Base-by-base conservation (phyloP, 495 filamentous ascomycete genomes). In the Xylaria bambusicola region DNA sequence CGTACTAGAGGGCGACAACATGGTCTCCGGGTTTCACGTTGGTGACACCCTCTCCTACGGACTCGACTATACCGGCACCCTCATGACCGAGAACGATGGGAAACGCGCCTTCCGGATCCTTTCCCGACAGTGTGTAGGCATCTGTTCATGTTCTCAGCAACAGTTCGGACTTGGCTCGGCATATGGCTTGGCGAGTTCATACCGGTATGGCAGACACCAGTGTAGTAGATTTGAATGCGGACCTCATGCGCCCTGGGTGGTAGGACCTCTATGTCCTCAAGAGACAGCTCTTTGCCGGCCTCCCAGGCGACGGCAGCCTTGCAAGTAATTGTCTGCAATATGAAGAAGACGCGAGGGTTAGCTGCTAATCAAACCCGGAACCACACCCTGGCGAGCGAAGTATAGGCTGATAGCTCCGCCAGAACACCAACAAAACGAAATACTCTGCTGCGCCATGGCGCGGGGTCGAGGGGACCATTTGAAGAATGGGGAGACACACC, bases 141-240 rank as follows among this genome's bases (percentile, higher is more conserved):
- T 98, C 94, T 92, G 58, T 50, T 57, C 65, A 64, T 38, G 52
- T 46, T 53, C 26, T 49, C 45, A 63, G 61, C 53, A 58, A 45
- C 31, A 21, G 24, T 41, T 68, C 65, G 63, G 54, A 60, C 45
- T 60, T 70, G 66, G 23, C 33, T 70, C 62, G 53, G 62, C 51
- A 35, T 54, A 13, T 26, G 62, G 46, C 63, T 63, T 65, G 56
- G 66, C 57, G 49, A 53, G 24, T 65, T 38, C 77, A 65, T 75
- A 96, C 92, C 92, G 66, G 94, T 98, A 77, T 98, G 94, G 79
- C 94, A 98, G 69, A 98, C 93, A 73, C 94, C 94, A 36, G 94
- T 98, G 81, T 97, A 96, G 75, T 90, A 82, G 71, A 98, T 90
- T 80, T 98, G 77, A 69, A 98, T 97, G 59, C 94, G 91, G 61